These are phyloP conservation scores for Lentinula guzmanii DNA, from an alignment of 768 basidiomycete species.

Conservation along the genomic window DNA sequence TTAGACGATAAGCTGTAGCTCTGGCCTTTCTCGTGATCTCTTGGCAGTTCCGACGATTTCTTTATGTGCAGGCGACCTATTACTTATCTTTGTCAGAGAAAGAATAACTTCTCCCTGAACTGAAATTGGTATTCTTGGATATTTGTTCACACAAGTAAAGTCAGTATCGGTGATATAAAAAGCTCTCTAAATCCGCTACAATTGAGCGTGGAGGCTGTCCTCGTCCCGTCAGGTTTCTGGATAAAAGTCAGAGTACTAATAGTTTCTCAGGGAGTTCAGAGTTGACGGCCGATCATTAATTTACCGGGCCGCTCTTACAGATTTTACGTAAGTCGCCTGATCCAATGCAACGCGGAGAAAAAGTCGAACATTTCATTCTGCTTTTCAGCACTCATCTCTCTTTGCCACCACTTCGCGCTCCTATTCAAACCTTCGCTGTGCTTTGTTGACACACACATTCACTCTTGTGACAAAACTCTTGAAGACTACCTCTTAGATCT, in stretches of 20 bases:
- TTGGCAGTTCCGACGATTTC: not conserved
- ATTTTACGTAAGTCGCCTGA: not conserved
- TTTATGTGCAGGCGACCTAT: not conserved
- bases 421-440: too few species aligned
- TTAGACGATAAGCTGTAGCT: not conserved
- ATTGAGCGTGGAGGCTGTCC: not conserved
- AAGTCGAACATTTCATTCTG: not conserved
- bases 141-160: not conserved
- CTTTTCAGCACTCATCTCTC: not conserved
- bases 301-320: not conserved
- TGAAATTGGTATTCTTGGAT: not conserved
- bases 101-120: not conserved
- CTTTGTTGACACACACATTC: too few species aligned
- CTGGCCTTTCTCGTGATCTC: not conserved
- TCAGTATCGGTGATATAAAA: not conserved
- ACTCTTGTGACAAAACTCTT: too few species aligned
- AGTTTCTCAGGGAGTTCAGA: too few species aligned
- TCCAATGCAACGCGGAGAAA: not conserved
- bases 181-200: not conserved
- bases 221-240: not conserved
- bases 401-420: not conserved
- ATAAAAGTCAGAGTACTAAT: too few species aligned
- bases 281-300: not conserved
- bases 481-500: too few species aligned
- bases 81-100: not conserved